These are phyloP conservation scores for Vicia faba DNA, from an alignment of 306 rosid species.

Conservation along the genomic window DNA sequence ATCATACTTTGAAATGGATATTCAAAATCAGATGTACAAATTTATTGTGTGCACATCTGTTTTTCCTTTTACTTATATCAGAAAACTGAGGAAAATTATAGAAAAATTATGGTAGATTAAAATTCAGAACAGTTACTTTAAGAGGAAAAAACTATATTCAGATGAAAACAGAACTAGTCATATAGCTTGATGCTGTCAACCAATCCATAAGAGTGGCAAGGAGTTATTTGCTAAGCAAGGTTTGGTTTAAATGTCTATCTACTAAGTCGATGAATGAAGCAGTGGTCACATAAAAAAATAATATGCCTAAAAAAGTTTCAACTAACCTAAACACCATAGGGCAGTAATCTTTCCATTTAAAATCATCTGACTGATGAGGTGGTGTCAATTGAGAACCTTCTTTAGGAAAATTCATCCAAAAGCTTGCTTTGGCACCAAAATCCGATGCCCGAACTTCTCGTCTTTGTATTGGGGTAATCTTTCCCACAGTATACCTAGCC, in stretches of 20 bases:
- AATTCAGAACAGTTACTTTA: conserved; percentile 8
- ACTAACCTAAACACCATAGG: conserved; percentile 97
- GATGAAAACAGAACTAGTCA: conserved; percentile 20
- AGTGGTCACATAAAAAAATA: conserved; percentile 21
- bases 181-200: conserved; percentile 17
- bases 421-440: conserved; percentile 96
- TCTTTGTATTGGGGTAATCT: conserved; percentile 94
- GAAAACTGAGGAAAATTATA: conserved; percentile 7
- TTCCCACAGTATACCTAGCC: conserved; percentile 95
- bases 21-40: conserved; percentile 12
- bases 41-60: background rate
- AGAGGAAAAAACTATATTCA: background rate
- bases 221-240: conserved; percentile 16
- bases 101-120: conserved; percentile 15
- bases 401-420: conserved; percentile 98
- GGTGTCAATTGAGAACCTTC: conserved; percentile 97
- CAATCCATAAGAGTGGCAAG: conserved; percentile 16
- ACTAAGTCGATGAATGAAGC: conserved; percentile 33
- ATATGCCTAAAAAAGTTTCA: conserved; percentile 24
- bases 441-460: conserved; percentile 92
- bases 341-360: conserved; percentile 98
- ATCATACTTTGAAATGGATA: conserved; percentile 13
- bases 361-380: conserved; percentile 92
- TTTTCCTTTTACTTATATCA: background rate
- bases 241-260: conserved; percentile 29